Evolutionary conservation across 148 eudicot species (phyloP).

Genomic region (Cornus florida): DNA sequence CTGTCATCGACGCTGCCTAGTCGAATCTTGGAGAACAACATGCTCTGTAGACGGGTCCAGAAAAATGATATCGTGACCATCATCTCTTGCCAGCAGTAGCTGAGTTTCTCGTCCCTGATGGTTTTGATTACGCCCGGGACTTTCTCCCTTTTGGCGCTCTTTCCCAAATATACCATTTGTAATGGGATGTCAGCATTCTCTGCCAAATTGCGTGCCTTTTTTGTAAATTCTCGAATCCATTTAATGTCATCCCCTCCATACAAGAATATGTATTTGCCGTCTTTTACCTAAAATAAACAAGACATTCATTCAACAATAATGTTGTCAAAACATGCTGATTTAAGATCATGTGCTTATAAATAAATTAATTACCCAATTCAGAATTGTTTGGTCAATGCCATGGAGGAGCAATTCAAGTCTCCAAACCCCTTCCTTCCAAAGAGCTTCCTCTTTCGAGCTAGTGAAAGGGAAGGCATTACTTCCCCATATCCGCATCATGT

Average conservation of each 20-base stretch:
- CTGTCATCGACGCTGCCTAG: constrained; percentile 25
- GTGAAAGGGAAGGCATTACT: constrained; percentile 67
- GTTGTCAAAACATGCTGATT: constrained; percentile 19
- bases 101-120: constrained; percentile 34
- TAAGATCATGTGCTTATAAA: no score
- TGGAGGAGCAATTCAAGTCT: no score
- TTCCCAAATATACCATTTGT: constrained; percentile 61
- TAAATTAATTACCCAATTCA: no score
- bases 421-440: no score
- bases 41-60: constrained; percentile 46
- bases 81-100: constrained; percentile 53
- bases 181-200: constrained; percentile 17
- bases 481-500: constrained; percentile 87
- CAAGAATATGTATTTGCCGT: no score
- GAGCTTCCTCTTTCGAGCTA: neutral
- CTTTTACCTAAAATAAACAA: no score
- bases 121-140: constrained; percentile 24
- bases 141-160: constrained; percentile 17
- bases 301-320: neutral
- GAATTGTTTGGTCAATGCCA: no score
- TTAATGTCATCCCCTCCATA: no score
- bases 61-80: constrained; percentile 48
- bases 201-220: constrained; percentile 18
- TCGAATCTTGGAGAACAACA: constrained; percentile 43
- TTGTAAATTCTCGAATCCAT: no score